These are phyloP conservation scores for Isabelozyma rhagii DNA, from an alignment of 805 yeast genomes.

Conservation along the genomic window DNA sequence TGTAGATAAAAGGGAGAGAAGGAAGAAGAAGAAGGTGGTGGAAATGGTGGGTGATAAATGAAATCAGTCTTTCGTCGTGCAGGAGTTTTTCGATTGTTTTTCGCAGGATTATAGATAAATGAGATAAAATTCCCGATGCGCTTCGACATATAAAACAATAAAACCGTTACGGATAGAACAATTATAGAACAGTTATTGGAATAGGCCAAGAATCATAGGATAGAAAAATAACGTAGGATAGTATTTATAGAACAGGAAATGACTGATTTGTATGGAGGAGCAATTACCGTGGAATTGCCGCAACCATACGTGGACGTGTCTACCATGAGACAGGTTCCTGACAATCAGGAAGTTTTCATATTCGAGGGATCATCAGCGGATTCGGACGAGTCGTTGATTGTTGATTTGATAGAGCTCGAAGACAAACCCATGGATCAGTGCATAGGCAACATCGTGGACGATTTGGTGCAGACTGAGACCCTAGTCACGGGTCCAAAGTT, in stretches of 20 bases:
- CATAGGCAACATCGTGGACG: constrained; percentile 52
- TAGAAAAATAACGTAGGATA: too few species aligned
- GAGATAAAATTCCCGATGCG: background rate
- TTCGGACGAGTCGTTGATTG: constrained; percentile 54
- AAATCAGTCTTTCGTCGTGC: background rate
- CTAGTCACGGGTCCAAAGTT: constrained; percentile 2
- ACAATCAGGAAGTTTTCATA: constrained; percentile 88
- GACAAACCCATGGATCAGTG: constrained; percentile 38
- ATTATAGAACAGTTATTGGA: too few species aligned
- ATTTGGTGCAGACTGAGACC: constrained; percentile 37
- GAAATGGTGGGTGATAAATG: background rate
- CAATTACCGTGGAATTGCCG: constrained; percentile 61
- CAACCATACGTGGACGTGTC: constrained; percentile 71
- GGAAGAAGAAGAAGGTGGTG: background rate
- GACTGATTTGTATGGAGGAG: constrained; percentile 71
- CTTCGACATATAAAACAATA: too few species aligned
- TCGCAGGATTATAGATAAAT: background rate
- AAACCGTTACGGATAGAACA: too few species aligned
- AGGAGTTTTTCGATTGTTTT: background rate
- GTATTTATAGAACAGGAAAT: background rate
- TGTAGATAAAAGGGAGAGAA: too few species aligned
- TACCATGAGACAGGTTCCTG: constrained; percentile 77
- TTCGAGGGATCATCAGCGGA: constrained; percentile 25
- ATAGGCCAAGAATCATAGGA: too few species aligned
- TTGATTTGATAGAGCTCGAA: constrained; percentile 60